Evolutionary conservation across 805 yeast species (phyloP), one percentile per base, ranked within the genome.

Genomic region (Komagataella kurtzmanii): DNA sequence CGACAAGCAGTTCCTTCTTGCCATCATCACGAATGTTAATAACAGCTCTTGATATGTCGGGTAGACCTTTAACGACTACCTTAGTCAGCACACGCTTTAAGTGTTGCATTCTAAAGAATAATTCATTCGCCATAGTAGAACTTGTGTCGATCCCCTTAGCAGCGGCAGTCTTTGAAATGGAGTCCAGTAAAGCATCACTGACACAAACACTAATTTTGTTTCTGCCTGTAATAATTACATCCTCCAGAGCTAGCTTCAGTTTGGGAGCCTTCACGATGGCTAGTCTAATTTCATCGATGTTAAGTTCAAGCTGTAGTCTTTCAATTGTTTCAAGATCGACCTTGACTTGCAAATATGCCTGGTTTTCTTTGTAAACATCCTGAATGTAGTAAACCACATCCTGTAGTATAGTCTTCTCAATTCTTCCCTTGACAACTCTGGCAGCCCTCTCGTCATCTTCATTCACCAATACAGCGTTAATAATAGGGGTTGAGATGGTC

Each of bases 371-470:
- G 67, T 90, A 95, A 12, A 91, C 97, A 69, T 93, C 99, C 67
- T 93, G 96, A 58, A 95, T 86, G 66, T 80, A 89, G 63, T 68
- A 86, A 4, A 95, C 88, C 57, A 93, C 84, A 64, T 95, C 98
- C 55, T 83, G 81, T 55, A 93, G 69, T 51, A 83, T 67, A 0
- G 99, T 93, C 71, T 91, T 93, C 64, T 93, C 99, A 52, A 93
- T 79, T 63, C 99, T 79, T 51, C 99, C 99, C 70, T 93, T 93
- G 36, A 93, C 99, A 58, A 95, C 96, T 68, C 99, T 81, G 0
- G 99, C 99, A 24, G 98, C 97, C 64, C 96, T 85, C 70, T 91
- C 98, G 67, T 93, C 99, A 12, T 81, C 80, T 60, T 88, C 90
- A 61, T 93, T 93, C 5, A 90, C 98, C 58, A 93, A 74, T 7